Base-by-base conservation (phyloP, 1,284 basidiomycete genomes). In the Leucoagaricus sp. region DNA sequence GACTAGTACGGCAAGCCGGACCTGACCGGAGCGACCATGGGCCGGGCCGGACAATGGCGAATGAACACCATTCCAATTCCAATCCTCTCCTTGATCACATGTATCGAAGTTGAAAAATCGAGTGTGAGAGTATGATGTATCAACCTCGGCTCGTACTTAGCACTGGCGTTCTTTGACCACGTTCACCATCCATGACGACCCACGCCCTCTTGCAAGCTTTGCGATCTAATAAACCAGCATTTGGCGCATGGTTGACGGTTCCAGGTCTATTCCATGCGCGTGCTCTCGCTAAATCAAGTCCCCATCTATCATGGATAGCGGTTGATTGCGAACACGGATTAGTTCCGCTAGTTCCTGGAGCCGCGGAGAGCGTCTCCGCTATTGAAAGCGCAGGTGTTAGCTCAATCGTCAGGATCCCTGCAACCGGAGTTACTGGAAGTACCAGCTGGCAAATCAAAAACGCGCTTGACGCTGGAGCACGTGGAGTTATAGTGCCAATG, bases 231-330 rank as follows among this genome's bases (percentile, higher is more conserved):
- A 78, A 76, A 59, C 75, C 83, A n/a, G 86, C 87, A 2, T 84
- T 89, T 59, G 87, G 88, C 5, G 82, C 82, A n/a, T 90, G 87
- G 86, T 70, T 88, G 34, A 87, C 84, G 26, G 63, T 83, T 8
- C 80, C 82, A 1, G 80, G 83, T 13, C 66, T 73, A 7, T 76
- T 84, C 63, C 76, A 80, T 59, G 84, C 84, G 1, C 77, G 85
- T 21, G 75, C 76, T 1, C 76, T 83, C 41, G 84, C 83, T 0
- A 73, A 78, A 58, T 75, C 84, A 5, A 82, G 79, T 53, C 75
- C 78, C 1, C 73, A 83, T 62, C 67, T 87, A 8, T 82, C 83
- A 0, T 87, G 85, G 84, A 71, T 88, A 25, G 65, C 77, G 45
- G 72, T 88, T 64, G 85, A 88, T 64, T 85, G 85, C 64, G 86